phyloP scores from a whole-genome alignment of 192 early-diverging fungal genomes.

The Radiomyces spectabilis region DNA sequence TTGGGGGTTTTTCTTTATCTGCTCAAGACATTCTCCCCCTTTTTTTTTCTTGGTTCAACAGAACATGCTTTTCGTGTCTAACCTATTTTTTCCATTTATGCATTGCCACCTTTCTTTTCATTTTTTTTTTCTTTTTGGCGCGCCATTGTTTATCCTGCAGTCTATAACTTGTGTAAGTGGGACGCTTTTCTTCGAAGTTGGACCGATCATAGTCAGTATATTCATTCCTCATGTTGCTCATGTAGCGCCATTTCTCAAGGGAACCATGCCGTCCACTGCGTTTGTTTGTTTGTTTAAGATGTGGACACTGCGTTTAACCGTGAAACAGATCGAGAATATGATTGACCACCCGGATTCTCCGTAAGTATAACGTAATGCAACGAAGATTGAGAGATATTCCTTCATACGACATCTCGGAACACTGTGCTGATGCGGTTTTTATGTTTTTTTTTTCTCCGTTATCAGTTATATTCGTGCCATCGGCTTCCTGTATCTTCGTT shows the following conservation, averaged over 20 bases:
- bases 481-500: slow-evolving; percentile 77
- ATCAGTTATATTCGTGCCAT: slow-evolving; percentile 69
- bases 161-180: slow-evolving; percentile 15
- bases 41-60: slow-evolving; percentile 4
- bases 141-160: slow-evolving; percentile 1
- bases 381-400: no score
- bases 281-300: slow-evolving; percentile 82
- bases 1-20: background rate
- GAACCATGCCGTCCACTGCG: slow-evolving; percentile 69
- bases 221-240: background rate
- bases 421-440: background rate
- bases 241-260: slow-evolving; percentile 76
- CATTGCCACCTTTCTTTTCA: slow-evolving; percentile 4
- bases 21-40: background rate
- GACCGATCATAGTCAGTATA: background rate
- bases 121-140: background rate
- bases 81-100: no score
- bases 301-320: slow-evolving; percentile 68
- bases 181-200: no score
- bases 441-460: slow-evolving; percentile 28
- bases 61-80: no score
- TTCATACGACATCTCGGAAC: no score
- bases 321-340: slow-evolving; percentile 70
- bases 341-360: slow-evolving; percentile 71
- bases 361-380: slow-evolving; percentile 45